A percentile compares a stretch with the other conserved stretches of the same genome.
These are phyloP conservation scores for Nicotiana obtusifolia DNA, from an alignment of 257 asterid species.

Conservation along the genomic window DNA sequence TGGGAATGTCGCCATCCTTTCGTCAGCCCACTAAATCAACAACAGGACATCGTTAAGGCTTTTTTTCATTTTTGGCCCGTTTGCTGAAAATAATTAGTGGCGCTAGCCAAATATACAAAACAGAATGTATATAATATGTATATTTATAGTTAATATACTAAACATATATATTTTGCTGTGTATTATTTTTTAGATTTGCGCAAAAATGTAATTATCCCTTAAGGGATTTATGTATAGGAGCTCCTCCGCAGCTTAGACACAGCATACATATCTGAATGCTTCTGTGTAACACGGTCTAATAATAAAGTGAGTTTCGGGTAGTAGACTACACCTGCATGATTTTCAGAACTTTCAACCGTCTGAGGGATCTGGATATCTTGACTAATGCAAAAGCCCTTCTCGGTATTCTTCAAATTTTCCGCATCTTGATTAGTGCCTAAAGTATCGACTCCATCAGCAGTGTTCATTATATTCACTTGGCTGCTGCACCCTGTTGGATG, in stretches of 20 bases:
- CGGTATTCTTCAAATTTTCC: slow-evolving; percentile 7
- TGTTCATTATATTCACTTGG: slow-evolving; percentile 18
- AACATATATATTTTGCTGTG: no score
- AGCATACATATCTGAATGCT: background rate
- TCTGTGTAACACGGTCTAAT: background rate
- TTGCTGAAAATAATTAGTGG: no score
- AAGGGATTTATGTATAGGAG: no score
- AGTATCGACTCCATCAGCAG: slow-evolving; percentile 4
- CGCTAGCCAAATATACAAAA: no score
- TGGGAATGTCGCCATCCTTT: background rate
- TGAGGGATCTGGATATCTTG: slow-evolving; percentile 8
- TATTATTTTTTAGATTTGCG: no score
- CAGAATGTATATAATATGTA: no score
- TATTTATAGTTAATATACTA: no score
- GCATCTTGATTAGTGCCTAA: slow-evolving; percentile 14
- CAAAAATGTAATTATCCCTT: no score
- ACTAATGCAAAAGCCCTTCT: slow-evolving; percentile 19
- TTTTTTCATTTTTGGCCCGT: no score
- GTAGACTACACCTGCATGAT: slow-evolving; percentile 30
- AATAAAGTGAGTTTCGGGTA: background rate
- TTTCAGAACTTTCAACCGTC: slow-evolving; percentile 15
- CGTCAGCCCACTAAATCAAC: background rate
- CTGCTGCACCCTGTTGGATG: slow-evolving; percentile 24
- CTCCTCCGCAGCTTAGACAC: background rate
- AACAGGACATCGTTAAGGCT: background rate